Evolutionary conservation across 2,329 filamentous ascomycete genomes (phyloP).

Genomic region (Colletotrichum lentis): DNA sequence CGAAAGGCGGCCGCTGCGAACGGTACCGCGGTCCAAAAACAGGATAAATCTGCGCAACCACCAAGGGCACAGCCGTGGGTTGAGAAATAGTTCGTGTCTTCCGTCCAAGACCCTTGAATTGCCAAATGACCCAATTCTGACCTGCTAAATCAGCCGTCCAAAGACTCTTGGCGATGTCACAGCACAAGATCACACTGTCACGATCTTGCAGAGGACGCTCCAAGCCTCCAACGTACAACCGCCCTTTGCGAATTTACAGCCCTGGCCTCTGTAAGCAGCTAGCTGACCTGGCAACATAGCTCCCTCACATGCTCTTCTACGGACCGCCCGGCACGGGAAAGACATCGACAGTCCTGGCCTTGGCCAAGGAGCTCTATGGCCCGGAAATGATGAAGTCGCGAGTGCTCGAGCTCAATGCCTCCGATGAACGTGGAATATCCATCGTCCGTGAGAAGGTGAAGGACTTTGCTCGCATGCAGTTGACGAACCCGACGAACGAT

Average conservation of each 20-base stretch:
- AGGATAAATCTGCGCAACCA: conserved; percentile 66
- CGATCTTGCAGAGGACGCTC: conserved; percentile 87
- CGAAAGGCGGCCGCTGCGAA: conserved; percentile 79
- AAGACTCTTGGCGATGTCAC: conserved; percentile 94
- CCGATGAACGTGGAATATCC: conserved; percentile 95
- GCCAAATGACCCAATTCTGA: conserved; percentile 42
- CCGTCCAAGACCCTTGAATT: conserved; percentile 9
- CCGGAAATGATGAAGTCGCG: conserved; percentile 91
- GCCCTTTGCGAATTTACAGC: neutral
- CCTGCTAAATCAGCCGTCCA: conserved; percentile 72
- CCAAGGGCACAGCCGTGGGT: conserved; percentile 89
- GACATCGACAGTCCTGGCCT: conserved; percentile 94
- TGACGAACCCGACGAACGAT: conserved; percentile 79
- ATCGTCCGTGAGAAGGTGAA: conserved; percentile 99
- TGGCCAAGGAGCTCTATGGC: conserved; percentile 96
- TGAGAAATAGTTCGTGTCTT: conserved; percentile 85
- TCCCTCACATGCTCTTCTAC: conserved; percentile 99
- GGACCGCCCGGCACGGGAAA: conserved; percentile 97
- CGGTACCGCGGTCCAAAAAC: conserved; percentile 69
- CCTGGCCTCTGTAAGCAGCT: neutral
- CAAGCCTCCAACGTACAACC: conserved; percentile 86
- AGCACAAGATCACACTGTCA: conserved; percentile 96
- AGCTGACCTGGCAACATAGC: conserved; percentile 53
- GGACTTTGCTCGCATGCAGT: conserved; percentile 94
- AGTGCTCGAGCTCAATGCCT: conserved; percentile 99